Conservation (phyloP, 1,284 basidiomycete genomes). For the Pseudozyma sp. region DNA sequence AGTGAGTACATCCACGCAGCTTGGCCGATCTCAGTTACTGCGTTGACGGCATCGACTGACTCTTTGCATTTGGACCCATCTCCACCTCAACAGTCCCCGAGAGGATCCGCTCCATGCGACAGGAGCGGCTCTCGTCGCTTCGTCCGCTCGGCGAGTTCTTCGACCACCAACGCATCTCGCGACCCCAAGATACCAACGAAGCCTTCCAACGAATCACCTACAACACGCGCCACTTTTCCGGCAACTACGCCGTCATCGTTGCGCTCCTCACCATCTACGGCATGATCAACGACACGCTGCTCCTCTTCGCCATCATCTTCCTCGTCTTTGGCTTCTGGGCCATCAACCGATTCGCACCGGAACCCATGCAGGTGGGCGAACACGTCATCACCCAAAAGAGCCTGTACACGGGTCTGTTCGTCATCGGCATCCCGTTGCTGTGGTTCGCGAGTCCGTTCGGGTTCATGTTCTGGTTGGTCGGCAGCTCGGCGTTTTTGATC, state of each 20-base stretch:
- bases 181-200: constrained; percentile 75
- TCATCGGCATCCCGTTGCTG: constrained; percentile 67
- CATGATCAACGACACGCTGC: constrained; percentile 83
- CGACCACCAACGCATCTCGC: constrained; percentile 86
- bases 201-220: constrained; percentile 81
- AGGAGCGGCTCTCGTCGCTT: constrained; percentile 84
- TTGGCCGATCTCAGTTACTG: background rate
- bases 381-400: constrained; percentile 82
- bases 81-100: constrained; percentile 48
- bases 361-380: constrained; percentile 76
- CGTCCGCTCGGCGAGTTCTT: constrained; percentile 78
- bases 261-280: constrained; percentile 87
- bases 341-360: constrained; percentile 83
- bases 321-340: constrained; percentile 89
- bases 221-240: constrained; percentile 76
- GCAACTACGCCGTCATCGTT: constrained; percentile 87
- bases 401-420: constrained; percentile 72
- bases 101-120: constrained; percentile 70
- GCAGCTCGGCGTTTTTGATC: constrained; percentile 70
- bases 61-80: no score
- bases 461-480: constrained; percentile 69
- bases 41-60: no score
- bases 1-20: constrained; percentile 24
- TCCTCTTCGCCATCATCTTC: constrained; percentile 86
- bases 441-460: constrained; percentile 64